These are phyloP conservation scores for Phytophthora boehmeriae DNA, from an alignment of 352 stramenopile genomes.

Conservation along the genomic window DNA sequence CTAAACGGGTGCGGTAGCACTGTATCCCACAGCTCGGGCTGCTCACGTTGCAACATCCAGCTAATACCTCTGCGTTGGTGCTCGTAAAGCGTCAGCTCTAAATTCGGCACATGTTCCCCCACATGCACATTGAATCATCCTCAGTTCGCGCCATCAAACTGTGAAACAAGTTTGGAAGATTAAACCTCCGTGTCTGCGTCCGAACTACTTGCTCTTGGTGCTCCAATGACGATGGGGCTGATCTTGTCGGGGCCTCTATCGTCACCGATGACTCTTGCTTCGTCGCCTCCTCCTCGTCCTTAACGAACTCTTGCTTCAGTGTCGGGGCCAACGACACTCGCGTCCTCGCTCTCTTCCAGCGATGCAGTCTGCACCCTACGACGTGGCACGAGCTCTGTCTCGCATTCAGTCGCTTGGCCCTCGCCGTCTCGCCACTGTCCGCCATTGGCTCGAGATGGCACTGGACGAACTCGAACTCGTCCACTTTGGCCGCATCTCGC, in stretches of 20 bases:
- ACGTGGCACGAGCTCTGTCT: slow-evolving; percentile 58
- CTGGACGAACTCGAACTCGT: slow-evolving; percentile 54
- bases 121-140: slow-evolving; percentile 50
- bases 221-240: too few species aligned
- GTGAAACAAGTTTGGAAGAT: slow-evolving; percentile 63
- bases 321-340: background rate
- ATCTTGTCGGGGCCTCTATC: too few species aligned
- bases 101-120: slow-evolving; percentile 54
- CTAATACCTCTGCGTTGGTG: slow-evolving; percentile 71
- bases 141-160: slow-evolving; percentile 52
- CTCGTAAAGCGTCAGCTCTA: slow-evolving; percentile 69
- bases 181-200: slow-evolving; percentile 31
- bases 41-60: slow-evolving; percentile 76
- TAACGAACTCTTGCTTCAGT: background rate
- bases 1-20: slow-evolving; percentile 49
- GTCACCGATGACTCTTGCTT: too few species aligned
- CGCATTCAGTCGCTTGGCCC: slow-evolving; percentile 19
- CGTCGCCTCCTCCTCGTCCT: background rate
- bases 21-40: slow-evolving; percentile 22
- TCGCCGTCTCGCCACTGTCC: slow-evolving; percentile 1
- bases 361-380: slow-evolving; percentile 55
- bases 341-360: slow-evolving; percentile 5
- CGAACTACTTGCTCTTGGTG: too few species aligned
- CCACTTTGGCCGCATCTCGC: slow-evolving; percentile 17
- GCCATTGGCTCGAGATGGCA: slow-evolving; percentile 44